Conservation (phyloP, 768 basidiomycete species). For the Boletus patriciae region DNA sequence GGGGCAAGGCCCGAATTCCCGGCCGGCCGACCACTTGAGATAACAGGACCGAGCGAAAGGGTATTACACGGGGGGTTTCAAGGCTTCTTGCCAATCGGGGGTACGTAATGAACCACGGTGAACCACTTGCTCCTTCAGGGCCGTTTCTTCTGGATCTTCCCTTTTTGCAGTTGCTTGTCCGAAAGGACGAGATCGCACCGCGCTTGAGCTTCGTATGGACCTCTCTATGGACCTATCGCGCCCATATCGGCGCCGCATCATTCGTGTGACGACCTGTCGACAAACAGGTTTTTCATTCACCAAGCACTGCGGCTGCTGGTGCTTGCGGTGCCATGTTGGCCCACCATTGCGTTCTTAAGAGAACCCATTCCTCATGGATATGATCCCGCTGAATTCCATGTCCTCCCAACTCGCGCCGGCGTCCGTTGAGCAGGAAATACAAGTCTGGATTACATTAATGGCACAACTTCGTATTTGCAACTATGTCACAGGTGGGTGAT, state of each 20-base stretch:
- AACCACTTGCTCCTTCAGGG: not conserved
- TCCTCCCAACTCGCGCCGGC: slow-evolving; percentile 1
- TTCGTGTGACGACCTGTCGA: not conserved
- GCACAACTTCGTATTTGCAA: slow-evolving; percentile 17
- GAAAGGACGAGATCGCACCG: not conserved
- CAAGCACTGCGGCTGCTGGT: not conserved
- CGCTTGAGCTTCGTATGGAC: not conserved
- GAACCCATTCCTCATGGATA: not conserved
- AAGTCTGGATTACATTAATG: slow-evolving; percentile 1
- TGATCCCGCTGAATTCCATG: slow-evolving; percentile 5
- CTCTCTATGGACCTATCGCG: not conserved
- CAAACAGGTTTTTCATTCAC: slow-evolving; percentile 5
- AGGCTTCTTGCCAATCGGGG: not conserved
- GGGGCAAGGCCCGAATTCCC: not conserved
- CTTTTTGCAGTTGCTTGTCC: not conserved
- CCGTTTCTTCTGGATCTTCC: not conserved
- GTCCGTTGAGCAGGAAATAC: slow-evolving; percentile 2
- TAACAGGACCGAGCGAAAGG: not conserved
- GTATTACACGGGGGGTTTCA: not conserved
- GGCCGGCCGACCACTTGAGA: not conserved
- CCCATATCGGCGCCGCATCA: not conserved
- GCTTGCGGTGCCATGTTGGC: not conserved
- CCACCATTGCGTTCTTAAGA: not conserved
- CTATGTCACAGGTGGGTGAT: slow-evolving; percentile 12
- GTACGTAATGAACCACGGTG: too few relatives aligned